Evolutionary conservation across 441 rosid species (phyloP).

Genomic region (Gossypium schwendimanii): DNA sequence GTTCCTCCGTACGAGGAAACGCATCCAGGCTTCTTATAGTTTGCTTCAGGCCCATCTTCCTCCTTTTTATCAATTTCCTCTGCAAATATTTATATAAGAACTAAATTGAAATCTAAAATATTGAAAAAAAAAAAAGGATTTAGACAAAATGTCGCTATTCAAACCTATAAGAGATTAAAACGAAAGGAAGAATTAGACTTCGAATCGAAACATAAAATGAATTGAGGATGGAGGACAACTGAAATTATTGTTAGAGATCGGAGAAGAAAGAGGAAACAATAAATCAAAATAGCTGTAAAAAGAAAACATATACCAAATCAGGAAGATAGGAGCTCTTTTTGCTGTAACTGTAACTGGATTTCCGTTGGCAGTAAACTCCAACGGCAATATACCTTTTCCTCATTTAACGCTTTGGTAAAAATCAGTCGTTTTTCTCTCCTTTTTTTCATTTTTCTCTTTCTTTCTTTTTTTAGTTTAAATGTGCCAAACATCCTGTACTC

Average conservation of each 20-base stretch:
- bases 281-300: neutral
- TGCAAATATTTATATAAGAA: neutral
- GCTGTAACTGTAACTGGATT: neutral
- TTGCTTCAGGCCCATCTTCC: slow-evolving; percentile 74
- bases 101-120: neutral
- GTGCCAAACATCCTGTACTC: too few species aligned
- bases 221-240: neutral
- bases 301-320: neutral
- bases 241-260: neutral
- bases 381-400: neutral
- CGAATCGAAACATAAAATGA: neutral
- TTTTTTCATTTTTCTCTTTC: too few species aligned
- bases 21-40: slow-evolving; percentile 80
- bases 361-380: neutral
- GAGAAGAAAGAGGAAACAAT: neutral
- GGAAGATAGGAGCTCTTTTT: neutral
- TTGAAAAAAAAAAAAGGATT: too few species aligned
- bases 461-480: too few species aligned
- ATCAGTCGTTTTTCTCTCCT: neutral
- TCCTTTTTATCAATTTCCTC: slow-evolving; percentile 9
- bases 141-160: neutral
- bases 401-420: neutral
- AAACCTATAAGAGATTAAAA: neutral
- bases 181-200: neutral
- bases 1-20: slow-evolving; percentile 95